Evolutionary conservation across 1,139 yeast species (phyloP), one percentile per base, ranked within the genome.

Genomic region (Eremothecium sinecaudum): DNA sequence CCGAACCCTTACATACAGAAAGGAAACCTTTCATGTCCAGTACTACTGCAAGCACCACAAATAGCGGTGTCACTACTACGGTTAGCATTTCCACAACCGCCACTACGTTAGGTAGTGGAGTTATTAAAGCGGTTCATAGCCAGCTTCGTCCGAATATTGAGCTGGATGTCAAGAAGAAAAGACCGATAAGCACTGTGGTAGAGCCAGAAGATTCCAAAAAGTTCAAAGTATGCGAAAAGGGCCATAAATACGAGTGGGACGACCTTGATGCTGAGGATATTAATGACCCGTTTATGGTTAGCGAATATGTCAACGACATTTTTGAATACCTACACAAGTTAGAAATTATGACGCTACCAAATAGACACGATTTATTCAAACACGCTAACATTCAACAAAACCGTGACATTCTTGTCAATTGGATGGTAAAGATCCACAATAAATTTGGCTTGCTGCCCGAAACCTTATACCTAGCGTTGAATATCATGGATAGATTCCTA

Each of bases 211-310:
- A 45, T 19, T 58, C 56, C 17, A 55, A 55, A 31, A 55, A 55
- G 32, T 52, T 53, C 37, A 55, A 55, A 39, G 52, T 50, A 2
- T 48, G 54, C 28, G 58, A 46, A 29, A 46, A 51, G 37, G 58
- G 58, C 9, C 45, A 47, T 24, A 61, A 57, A 32, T 61, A 76
- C 50, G 73, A 71, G 43, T 86, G 94, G 93, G 94, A 83, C 50
- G 95, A 87, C 57, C 66, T 87, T 40, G 96, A 87, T 55, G 87
- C 80, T 34, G 95, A 83, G 49, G 98, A 90, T 56, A 63, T 66
- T 41, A 87, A 81, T 49, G 98, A 90, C 59, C 97, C 97, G 8
- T 67, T 82, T 45, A 86, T 87, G 96, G 96, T 83, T 19, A 76
- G 87, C 47, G 98, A 90, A 63, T 90, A 86, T 55, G 94, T 83